These are phyloP conservation scores for Phytomonas sp. DNA, from an alignment of 208 protist genomes.

Conservation along the genomic window DNA sequence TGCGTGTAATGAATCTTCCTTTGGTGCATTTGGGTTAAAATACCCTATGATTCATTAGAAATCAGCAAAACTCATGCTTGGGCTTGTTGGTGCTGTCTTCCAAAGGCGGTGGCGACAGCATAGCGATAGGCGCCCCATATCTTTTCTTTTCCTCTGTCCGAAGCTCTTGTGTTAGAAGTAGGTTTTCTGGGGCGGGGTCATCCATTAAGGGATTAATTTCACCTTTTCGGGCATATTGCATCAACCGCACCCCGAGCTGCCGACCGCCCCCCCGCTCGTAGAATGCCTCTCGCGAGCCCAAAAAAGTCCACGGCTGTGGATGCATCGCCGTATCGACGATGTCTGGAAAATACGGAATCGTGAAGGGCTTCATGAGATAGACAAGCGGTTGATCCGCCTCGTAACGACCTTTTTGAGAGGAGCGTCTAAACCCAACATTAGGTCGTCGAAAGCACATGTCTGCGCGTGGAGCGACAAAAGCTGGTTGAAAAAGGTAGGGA, in stretches of 20 bases:
- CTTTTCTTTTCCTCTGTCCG: conserved; percentile 33
- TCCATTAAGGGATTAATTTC: conserved; percentile 44
- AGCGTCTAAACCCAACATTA: conserved; percentile 51
- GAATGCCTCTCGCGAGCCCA: conserved; percentile 75
- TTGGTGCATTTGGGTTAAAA: too few species aligned
- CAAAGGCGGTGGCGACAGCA: conserved; percentile 45
- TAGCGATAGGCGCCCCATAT: conserved; percentile 59
- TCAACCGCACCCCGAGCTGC: conserved; percentile 48
- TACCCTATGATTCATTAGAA: background rate
- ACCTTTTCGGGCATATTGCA: conserved; percentile 42
- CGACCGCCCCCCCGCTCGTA: conserved; percentile 58
- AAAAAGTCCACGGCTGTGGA: conserved; percentile 75
- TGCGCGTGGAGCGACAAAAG: conserved; percentile 70
- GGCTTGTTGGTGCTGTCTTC: background rate
- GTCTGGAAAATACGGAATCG: conserved; percentile 86
- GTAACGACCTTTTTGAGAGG: conserved; percentile 69
- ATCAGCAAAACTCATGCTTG: background rate
- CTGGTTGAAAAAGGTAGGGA: conserved; percentile 74
- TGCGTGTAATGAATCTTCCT: too few species aligned
- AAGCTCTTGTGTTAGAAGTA: conserved; percentile 50
- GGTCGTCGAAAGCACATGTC: conserved; percentile 82
- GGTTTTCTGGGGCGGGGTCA: conserved; percentile 45
- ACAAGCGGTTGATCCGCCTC: conserved; percentile 59
- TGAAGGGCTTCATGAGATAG: conserved; percentile 60
- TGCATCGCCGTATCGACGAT: conserved; percentile 81